Percentiles rank a stretch among this genome's conserved stretches.
Conservation (phyloP, 495 filamentous ascomycete species). For the Penicillium goetzii region DNA sequence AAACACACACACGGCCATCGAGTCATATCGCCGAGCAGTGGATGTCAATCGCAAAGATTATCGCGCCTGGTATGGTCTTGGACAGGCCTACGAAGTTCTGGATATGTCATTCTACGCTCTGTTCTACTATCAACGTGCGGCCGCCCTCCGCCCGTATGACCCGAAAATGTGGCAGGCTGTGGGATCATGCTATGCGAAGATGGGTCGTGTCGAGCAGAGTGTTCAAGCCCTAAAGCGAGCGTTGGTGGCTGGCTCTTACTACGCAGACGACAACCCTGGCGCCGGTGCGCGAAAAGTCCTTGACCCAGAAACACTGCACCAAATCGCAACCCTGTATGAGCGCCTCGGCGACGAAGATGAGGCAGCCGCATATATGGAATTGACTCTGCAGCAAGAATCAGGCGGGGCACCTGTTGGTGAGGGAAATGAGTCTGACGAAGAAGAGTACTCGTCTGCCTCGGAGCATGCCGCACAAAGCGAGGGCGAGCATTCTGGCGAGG, state of each 20-base stretch:
- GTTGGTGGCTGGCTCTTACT: slow-evolving; percentile 79
- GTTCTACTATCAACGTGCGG: slow-evolving; percentile 97
- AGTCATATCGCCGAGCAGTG: slow-evolving; percentile 93
- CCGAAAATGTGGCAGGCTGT: slow-evolving; percentile 99
- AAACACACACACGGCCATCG: slow-evolving; percentile 97
- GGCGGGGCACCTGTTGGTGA: slow-evolving; percentile 52
- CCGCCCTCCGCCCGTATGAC: slow-evolving; percentile 86
- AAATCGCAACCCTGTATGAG: slow-evolving; percentile 90
- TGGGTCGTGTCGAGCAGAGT: slow-evolving; percentile 78
- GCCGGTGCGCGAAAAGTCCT: slow-evolving; percentile 57
- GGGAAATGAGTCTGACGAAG: slow-evolving; percentile 39
- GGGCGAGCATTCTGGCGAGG: slow-evolving; percentile 49
- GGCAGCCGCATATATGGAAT: slow-evolving; percentile 90
- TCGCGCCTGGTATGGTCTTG: slow-evolving; percentile 96
- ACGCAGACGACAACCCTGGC: slow-evolving; percentile 58
- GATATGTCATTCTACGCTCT: slow-evolving; percentile 97
- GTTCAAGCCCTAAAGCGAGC: slow-evolving; percentile 96
- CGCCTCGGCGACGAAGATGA: slow-evolving; percentile 73
- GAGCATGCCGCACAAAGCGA: slow-evolving; percentile 30
- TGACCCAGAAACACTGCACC: slow-evolving; percentile 86
- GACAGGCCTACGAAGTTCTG: slow-evolving; percentile 95
- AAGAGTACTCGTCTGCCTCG: slow-evolving; percentile 31
- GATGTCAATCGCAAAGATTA: slow-evolving; percentile 97
- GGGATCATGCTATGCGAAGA: slow-evolving; percentile 84
- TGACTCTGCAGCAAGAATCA: slow-evolving; percentile 84